phyloP scores from a whole-genome alignment of 2,329 filamentous ascomycete species.

The Cyanodermella asteris region DNA sequence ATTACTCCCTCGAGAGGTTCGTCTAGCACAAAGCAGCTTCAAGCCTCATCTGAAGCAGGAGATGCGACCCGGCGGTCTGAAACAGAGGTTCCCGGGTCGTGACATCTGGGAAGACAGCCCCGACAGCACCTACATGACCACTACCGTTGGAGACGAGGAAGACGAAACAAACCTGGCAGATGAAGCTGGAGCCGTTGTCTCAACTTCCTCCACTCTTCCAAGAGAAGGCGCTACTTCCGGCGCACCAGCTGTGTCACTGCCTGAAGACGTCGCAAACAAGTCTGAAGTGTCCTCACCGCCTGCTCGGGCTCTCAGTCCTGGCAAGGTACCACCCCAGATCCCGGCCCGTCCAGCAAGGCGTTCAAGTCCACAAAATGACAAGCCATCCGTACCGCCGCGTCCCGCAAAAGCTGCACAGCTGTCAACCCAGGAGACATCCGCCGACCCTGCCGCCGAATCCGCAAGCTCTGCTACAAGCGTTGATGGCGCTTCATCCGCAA shows the following conservation, averaged over 20 bases:
- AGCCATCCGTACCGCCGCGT: conserved; percentile 4
- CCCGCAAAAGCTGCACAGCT: conserved; percentile 10
- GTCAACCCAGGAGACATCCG: too few species aligned
- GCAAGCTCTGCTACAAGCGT: conserved; percentile 15
- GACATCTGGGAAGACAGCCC: conserved; percentile 92
- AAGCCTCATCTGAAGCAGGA: conserved; percentile 30
- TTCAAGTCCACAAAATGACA: conserved; percentile 12
- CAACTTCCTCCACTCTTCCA: conserved; percentile 6
- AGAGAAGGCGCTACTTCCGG: conserved; percentile 13
- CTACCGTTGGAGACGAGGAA: conserved; percentile 39
- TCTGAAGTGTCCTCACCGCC: too few species aligned
- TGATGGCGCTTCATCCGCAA: conserved; percentile 23
- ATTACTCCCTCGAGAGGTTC: conserved; percentile 15
- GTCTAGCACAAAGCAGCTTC: conserved; percentile 12
- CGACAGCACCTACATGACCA: conserved; percentile 58
- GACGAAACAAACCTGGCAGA: conserved; percentile 15
- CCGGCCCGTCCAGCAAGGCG: conserved; percentile 45
- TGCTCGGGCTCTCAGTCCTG: too few species aligned
- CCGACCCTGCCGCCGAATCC: conserved; percentile 13
- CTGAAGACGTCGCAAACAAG: too few species aligned
- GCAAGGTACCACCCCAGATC: conserved; percentile 42
- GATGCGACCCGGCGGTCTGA: conserved; percentile 28
- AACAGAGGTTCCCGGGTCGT: conserved; percentile 65
- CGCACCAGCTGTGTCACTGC: conserved; percentile 9
- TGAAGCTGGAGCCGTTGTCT: conserved; percentile 10